Evolutionary conservation across 2,329 filamentous ascomycete genomes (phyloP), one percentile per base, ranked within the genome.

Genomic region (Colletotrichum orchidophilum): DNA sequence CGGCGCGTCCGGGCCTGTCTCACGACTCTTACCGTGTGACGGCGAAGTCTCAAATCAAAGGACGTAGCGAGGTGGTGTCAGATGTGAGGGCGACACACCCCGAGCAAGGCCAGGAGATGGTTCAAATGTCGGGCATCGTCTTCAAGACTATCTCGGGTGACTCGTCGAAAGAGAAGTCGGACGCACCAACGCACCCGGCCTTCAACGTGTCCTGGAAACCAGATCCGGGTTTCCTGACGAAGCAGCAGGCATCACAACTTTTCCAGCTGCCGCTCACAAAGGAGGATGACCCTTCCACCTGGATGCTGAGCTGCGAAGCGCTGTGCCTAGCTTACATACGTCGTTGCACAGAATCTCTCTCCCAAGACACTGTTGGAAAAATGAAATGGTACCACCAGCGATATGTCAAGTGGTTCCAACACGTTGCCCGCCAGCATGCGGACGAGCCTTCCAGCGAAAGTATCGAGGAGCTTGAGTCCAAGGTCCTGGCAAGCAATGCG

Each of bases 191-290:
- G 2, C 73, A 73, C 24, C 63, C 67, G 2, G 73, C 75, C 11
- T 71, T 71, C 61, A 74, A 75, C 8, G 12, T 76, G 1, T 66
- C 64, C 5, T 76, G 75, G 75, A 75, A 74, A 15, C 74, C 74
- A 8, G 74, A 76, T 50, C 74, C 75, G 0, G 64, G 61, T 2
- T 64, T 75, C 11, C 61, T 76, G n/a, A 60, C 31, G 63, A 52
- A 70, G 46, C 29, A 72, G 13, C 60, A 76, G 18, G 68, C 74
- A 5, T 55, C 53, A 1, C 33, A 66, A 8, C 61, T 72, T 3
- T 76, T 76, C 54, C 70, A 65, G 1, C 7, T 75, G 9, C 59
- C 75, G 1, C 24, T 66, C 57, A 33, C 55, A 18, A 21, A 57
- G 11, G 57, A 70, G 12, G 73, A 73, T 6, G 65, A 76, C 54